Conservation (phyloP, 2,329 filamentous ascomycete genomes). For the Aureobasidium sp. region DNA sequence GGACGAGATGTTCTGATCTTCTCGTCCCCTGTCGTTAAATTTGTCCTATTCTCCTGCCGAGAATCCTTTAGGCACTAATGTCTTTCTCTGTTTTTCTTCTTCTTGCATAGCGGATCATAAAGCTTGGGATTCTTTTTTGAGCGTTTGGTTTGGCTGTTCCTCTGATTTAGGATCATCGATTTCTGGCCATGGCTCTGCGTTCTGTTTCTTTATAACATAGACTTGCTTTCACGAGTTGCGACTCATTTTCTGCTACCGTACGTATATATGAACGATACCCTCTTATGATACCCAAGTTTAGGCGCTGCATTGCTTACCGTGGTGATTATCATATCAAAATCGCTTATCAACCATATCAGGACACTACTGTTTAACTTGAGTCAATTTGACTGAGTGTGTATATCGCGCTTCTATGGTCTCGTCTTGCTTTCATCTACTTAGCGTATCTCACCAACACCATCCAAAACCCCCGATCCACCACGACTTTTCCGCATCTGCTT, state of each 20-base stretch:
- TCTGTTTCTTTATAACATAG: neutral
- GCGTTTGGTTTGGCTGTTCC: neutral
- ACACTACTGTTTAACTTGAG: too few species aligned
- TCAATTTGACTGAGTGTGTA: too few species aligned
- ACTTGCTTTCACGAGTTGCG: neutral
- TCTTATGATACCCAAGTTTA: neutral
- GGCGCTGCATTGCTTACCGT: neutral
- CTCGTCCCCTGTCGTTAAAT: neutral
- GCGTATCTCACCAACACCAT: neutral
- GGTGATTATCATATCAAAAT: neutral
- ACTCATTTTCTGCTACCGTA: neutral
- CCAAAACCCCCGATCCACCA: neutral
- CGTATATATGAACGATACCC: conserved; percentile 10
- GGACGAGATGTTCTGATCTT: conserved; percentile 23
- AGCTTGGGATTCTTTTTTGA: neutral
- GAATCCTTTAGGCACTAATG: neutral
- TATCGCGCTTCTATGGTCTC: too few species aligned
- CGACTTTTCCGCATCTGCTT: neutral
- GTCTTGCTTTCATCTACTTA: neutral
- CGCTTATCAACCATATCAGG: too few species aligned
- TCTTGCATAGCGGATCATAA: conserved; percentile 10
- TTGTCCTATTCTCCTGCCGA: neutral
- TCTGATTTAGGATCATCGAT: neutral
- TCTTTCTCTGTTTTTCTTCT: conserved; percentile 4
- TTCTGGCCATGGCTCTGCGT: neutral